phyloP scores from a whole-genome alignment of 1,139 yeast genomes.

The Protomyces inundatus region DNA sequence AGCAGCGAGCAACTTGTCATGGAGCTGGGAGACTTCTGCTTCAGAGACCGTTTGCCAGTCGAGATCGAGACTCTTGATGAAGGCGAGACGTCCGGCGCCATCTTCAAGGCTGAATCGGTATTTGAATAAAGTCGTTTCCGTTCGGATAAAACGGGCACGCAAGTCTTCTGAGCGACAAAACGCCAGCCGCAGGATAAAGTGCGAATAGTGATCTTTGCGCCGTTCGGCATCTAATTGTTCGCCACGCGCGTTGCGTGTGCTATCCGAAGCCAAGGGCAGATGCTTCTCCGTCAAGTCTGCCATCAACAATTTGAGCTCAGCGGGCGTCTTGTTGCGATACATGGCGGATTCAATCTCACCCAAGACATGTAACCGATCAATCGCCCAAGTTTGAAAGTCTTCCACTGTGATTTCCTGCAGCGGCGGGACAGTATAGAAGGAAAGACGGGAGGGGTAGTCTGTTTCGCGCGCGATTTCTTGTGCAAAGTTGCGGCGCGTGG shows the following conservation, averaged over 20 bases:
- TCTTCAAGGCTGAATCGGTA: slow-evolving; percentile 64
- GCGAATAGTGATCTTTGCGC: slow-evolving; percentile 86
- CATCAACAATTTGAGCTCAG: slow-evolving; percentile 61
- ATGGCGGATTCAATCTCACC: slow-evolving; percentile 75
- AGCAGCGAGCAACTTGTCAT: slow-evolving; percentile 49
- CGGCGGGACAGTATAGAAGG: slow-evolving; percentile 73
- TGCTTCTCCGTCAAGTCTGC: slow-evolving; percentile 60
- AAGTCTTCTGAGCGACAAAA: slow-evolving; percentile 88
- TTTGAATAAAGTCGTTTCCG: slow-evolving; percentile 70
- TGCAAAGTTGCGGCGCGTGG: slow-evolving; percentile 54
- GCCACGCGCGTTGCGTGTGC: slow-evolving; percentile 29
- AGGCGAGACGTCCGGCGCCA: slow-evolving; percentile 63
- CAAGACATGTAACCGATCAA: slow-evolving; percentile 76
- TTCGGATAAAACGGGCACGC: slow-evolving; percentile 66
- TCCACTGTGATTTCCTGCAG: slow-evolving; percentile 79
- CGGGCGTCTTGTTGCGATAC: slow-evolving; percentile 57
- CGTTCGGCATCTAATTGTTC: slow-evolving; percentile 50
- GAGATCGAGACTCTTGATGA: slow-evolving; percentile 46
- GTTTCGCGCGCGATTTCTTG: slow-evolving; percentile 36
- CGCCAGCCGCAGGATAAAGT: slow-evolving; percentile 77
- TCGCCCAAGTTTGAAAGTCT: slow-evolving; percentile 92
- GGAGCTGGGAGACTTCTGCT: slow-evolving; percentile 54
- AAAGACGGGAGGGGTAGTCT: slow-evolving; percentile 50
- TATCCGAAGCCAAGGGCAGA: slow-evolving; percentile 54
- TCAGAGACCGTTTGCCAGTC: slow-evolving; percentile 66